These are phyloP conservation scores for Pseudocercospora pini-densiflorae DNA, from an alignment of 2,329 filamentous ascomycete species.

Conservation along the genomic window DNA sequence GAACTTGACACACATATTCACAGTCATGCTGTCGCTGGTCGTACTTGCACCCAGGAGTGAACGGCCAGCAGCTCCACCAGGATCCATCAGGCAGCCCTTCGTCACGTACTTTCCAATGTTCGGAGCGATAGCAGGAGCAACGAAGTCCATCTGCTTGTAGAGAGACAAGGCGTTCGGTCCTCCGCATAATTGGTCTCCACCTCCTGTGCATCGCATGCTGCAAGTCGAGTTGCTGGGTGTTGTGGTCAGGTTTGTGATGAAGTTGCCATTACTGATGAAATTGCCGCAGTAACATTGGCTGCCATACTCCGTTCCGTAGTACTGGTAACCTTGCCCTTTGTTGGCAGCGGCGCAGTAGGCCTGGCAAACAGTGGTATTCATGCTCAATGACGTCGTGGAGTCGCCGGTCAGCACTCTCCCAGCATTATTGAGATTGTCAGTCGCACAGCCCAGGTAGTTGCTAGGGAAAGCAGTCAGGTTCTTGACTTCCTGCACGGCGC, in stretches of 20 bases:
- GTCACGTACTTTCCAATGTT: constrained; percentile 32
- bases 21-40: constrained; percentile 30
- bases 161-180: constrained; percentile 35
- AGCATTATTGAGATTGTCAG: constrained; percentile 25
- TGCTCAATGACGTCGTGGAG: constrained; percentile 24
- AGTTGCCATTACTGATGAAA: constrained; percentile 13
- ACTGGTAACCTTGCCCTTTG: constrained; percentile 31
- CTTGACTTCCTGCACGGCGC: constrained; percentile 24
- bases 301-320: constrained; percentile 40
- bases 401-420: constrained; percentile 31
- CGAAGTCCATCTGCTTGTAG: constrained; percentile 32
- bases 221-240: constrained; percentile 31
- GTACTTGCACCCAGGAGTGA: constrained; percentile 27
- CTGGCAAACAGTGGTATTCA: constrained; percentile 37
- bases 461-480: constrained; percentile 29
- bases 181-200: constrained; percentile 37
- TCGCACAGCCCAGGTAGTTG: constrained; percentile 40
- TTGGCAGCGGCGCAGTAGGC: constrained; percentile 31
- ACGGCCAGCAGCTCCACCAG: constrained; percentile 23
- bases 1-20: constrained; percentile 37
- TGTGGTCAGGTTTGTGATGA: constrained; percentile 23
- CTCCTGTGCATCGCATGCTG: constrained; percentile 34
- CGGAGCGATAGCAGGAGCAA: constrained; percentile 25
- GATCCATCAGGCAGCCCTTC: constrained; percentile 34
- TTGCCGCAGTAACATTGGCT: constrained; percentile 41